Conservation (phyloP, 2,329 filamentous ascomycete species). For the Colletotrichum paranaense region DNA sequence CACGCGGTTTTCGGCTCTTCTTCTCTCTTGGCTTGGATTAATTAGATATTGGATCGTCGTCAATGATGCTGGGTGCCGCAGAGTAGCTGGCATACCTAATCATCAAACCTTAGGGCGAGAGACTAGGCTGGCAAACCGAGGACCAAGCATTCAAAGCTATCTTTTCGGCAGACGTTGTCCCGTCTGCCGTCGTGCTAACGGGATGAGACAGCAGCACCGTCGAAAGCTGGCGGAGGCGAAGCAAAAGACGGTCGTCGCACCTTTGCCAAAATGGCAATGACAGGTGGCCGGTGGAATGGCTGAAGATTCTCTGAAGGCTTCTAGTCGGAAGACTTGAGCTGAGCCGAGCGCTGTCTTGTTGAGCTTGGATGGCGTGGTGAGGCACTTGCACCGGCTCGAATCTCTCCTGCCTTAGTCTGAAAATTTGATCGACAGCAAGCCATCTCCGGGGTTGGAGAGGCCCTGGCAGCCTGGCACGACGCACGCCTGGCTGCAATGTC, state of each 20-base stretch:
- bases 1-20: background rate
- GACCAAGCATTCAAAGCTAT: background rate
- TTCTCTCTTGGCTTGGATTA: background rate
- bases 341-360: background rate
- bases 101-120: conserved; percentile 1
- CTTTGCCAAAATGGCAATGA: background rate
- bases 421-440: background rate
- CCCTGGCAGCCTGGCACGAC: background rate
- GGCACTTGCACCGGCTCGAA: background rate
- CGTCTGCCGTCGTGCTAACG: background rate
- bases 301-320: conserved; percentile 3
- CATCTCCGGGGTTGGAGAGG: background rate
- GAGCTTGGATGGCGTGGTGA: background rate
- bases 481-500: background rate
- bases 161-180: conserved; percentile 10
- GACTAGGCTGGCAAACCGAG: background rate
- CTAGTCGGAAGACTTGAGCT: conserved; percentile 4
- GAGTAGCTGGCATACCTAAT: background rate
- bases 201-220: background rate
- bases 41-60: background rate
- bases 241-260: background rate
- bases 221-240: background rate
- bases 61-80: background rate
- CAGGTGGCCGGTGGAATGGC: background rate
- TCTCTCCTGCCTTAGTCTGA: background rate